phyloP scores from a whole-genome alignment of 2,329 filamentous ascomycete genomes.

The Juglanconis sp. region DNA sequence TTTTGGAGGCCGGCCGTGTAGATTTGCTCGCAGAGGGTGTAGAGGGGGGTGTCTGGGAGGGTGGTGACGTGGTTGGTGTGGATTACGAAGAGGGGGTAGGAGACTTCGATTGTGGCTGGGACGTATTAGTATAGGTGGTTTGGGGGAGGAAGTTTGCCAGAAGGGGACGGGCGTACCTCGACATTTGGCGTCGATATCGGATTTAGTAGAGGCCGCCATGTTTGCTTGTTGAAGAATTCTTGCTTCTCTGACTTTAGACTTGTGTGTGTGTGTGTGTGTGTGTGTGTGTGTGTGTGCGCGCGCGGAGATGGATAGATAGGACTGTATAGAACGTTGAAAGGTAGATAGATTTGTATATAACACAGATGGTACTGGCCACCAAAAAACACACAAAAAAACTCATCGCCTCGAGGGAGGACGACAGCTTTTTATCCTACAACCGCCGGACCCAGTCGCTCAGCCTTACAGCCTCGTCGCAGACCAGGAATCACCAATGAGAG shows the following conservation, averaged over 20 bases:
- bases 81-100: conserved; percentile 25
- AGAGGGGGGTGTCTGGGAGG: conserved; percentile 25
- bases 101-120: conserved; percentile 29
- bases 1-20: conserved; percentile 24
- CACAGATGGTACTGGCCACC: neutral
- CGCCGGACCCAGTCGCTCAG: conserved; percentile 8
- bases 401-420: conserved; percentile 5
- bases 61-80: conserved; percentile 26
- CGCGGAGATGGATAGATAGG: neutral
- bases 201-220: neutral
- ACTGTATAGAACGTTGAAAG: neutral
- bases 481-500: neutral
- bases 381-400: neutral
- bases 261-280: neutral
- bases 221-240: neutral
- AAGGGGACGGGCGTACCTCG: conserved; percentile 11
- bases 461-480: conserved; percentile 23
- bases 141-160: neutral
- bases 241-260: conserved; percentile 5
- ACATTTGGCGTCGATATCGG: conserved; percentile 15
- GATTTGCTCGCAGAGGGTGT: conserved; percentile 25
- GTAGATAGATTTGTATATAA: neutral
- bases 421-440: conserved; percentile 7
- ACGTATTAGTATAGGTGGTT: neutral
- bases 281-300: no score